phyloP scores from a whole-genome alignment of 2,329 filamentous ascomycete species.

The Magnaporthiopsis rhizophila region DNA sequence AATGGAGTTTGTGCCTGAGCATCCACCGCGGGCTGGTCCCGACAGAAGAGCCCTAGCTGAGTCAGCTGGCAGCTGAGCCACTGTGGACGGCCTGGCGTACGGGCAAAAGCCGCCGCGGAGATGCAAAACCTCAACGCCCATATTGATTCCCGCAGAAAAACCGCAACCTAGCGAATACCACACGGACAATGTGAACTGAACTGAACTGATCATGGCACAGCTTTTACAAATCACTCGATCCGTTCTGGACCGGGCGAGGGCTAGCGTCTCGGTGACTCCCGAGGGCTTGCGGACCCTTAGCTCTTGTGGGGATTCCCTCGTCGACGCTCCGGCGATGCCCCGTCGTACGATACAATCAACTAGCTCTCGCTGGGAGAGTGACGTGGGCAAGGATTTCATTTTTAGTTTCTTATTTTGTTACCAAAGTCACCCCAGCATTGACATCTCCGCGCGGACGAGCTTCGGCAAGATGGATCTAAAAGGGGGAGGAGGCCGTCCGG shows the following conservation, averaged over 20 bases:
- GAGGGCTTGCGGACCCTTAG: not conserved
- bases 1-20: not conserved
- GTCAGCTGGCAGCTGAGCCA: not conserved
- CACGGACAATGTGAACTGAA: not conserved
- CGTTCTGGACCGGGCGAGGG: not conserved
- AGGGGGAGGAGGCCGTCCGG: not conserved
- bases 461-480: slow-evolving; percentile 1
- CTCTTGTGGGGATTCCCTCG: not conserved
- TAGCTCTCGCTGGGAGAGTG: not conserved
- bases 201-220: not conserved
- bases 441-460: not conserved
- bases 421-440: not conserved
- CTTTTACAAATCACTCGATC: not conserved
- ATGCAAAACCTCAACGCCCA: not conserved
- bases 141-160: not conserved
- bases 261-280: not conserved
- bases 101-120: slow-evolving; percentile 8
- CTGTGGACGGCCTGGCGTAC: not conserved
- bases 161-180: not conserved
- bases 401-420: too few species aligned
- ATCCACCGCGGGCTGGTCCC: not conserved
- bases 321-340: not conserved
- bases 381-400: not conserved
- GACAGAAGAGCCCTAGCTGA: not conserved
- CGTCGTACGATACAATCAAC: not conserved